Conservation (phyloP, 2,329 filamentous ascomycete genomes). For the Pestalotiopsis sp. region DNA sequence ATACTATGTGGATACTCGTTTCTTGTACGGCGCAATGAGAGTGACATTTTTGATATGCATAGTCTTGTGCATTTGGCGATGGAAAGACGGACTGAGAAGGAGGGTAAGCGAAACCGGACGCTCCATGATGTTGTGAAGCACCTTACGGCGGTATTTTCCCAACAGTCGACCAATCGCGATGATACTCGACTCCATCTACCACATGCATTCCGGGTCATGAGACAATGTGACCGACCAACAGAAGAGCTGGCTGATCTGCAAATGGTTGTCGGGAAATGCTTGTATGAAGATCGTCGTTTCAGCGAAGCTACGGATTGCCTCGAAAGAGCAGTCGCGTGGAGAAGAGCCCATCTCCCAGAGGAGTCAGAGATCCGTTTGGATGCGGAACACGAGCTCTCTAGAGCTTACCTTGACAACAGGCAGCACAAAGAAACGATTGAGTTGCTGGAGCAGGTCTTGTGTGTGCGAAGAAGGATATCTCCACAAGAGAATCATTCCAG, state of each 20-base stretch:
- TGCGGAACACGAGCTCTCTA: not conserved
- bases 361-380: not conserved
- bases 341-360: not conserved
- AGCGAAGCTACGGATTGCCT: slow-evolving; percentile 17
- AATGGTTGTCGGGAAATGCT: slow-evolving; percentile 21
- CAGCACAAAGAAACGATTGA: slow-evolving; percentile 16
- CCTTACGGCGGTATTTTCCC: slow-evolving; percentile 12
- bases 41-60: slow-evolving; percentile 37
- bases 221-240: slow-evolving; percentile 16
- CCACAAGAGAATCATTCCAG: slow-evolving; percentile 3
- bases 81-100: slow-evolving; percentile 28
- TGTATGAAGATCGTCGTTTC: slow-evolving; percentile 23
- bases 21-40: slow-evolving; percentile 24
- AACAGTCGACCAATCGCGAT: slow-evolving; percentile 15
- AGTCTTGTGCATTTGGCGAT: slow-evolving; percentile 37
- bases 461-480: not conserved
- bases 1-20: slow-evolving; percentile 36
- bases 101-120: slow-evolving; percentile 11
- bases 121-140: slow-evolving; percentile 7
- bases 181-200: slow-evolving; percentile 26
- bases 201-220: slow-evolving; percentile 27
- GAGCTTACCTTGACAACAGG: not conserved
- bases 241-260: slow-evolving; percentile 22
- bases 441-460: slow-evolving; percentile 14
- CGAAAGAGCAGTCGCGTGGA: slow-evolving; percentile 14